These are phyloP conservation scores for Perkinsus chesapeaki DNA, from an alignment of 169 alveolate genomes.

Conservation along the genomic window DNA sequence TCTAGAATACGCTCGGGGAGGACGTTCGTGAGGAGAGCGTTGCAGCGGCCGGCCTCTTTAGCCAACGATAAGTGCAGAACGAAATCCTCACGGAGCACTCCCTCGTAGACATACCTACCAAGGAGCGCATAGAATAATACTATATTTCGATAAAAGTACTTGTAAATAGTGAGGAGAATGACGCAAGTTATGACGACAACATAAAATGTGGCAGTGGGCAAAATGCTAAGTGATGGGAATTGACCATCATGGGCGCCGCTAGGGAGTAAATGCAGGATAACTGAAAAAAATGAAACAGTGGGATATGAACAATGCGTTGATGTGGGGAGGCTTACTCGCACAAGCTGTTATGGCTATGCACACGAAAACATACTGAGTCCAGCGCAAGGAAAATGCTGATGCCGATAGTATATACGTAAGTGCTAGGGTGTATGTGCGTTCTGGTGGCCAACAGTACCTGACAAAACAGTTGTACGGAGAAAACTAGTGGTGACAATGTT, in stretches of 20 bases:
- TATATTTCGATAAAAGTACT: background rate
- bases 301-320: background rate
- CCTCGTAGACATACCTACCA: background rate
- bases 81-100: background rate
- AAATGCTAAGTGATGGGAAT: background rate
- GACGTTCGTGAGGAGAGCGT: background rate
- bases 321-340: background rate
- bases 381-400: background rate
- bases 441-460: background rate
- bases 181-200: background rate
- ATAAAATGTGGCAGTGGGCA: background rate
- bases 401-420: background rate
- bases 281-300: background rate
- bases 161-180: background rate
- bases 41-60: background rate
- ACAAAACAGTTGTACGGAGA: no score
- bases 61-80: background rate
- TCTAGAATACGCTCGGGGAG: background rate
- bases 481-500: no score
- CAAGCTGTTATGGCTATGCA: background rate
- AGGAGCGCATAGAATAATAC: background rate
- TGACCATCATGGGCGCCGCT: background rate
- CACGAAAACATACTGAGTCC: background rate
- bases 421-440: background rate
- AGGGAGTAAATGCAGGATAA: background rate